Percentiles rank a stretch among this genome's conserved stretches.
Conservation (phyloP, 1,139 yeast genomes). For the Suhomyces bolitotheri region DNA sequence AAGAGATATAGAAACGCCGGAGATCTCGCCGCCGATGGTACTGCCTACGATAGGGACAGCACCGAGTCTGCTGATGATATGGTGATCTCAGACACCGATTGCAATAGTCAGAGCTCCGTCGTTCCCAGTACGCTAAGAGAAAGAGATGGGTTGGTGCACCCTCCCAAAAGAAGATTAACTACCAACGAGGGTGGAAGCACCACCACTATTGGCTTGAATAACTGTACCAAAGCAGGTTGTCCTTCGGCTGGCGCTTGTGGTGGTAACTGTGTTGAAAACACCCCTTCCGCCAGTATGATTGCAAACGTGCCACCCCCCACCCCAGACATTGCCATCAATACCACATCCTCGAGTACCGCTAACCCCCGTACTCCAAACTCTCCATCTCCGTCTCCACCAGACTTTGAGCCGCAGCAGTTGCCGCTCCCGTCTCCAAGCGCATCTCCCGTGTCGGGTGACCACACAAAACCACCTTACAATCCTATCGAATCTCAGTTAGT, state of each 20-base stretch:
- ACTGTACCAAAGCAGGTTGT: slow-evolving; percentile 2
- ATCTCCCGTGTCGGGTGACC: slow-evolving; percentile 48
- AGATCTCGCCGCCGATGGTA: slow-evolving; percentile 11
- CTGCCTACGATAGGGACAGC: slow-evolving; percentile 16
- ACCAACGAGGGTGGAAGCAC: slow-evolving; percentile 9
- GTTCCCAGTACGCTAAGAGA: slow-evolving; percentile 13
- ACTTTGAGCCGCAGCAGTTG: slow-evolving; percentile 43
- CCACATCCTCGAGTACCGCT: not conserved
- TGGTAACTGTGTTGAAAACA: slow-evolving; percentile 4
- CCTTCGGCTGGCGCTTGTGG: slow-evolving; percentile 3
- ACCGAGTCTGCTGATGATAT: slow-evolving; percentile 40
- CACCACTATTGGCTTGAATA: slow-evolving; percentile 5
- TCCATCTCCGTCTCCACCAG: slow-evolving; percentile 43
- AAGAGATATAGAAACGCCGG: slow-evolving; percentile 18
- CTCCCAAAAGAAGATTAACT: slow-evolving; percentile 44
- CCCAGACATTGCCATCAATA: not conserved
- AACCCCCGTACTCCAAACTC: slow-evolving; percentile 38
- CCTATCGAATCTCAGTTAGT: slow-evolving; percentile 28
- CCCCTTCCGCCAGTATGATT: slow-evolving; percentile 2
- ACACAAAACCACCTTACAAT: slow-evolving; percentile 17
- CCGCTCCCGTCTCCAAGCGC: slow-evolving; percentile 73
- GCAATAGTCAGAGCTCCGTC: slow-evolving; percentile 25
- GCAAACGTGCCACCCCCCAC: not conserved
- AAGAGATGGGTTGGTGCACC: slow-evolving; percentile 31
- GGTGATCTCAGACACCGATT: slow-evolving; percentile 39